Evolutionary conservation across 2,329 filamentous ascomycete genomes (phyloP), one percentile per base, ranked within the genome.

Genomic region (Cadophora sp.): DNA sequence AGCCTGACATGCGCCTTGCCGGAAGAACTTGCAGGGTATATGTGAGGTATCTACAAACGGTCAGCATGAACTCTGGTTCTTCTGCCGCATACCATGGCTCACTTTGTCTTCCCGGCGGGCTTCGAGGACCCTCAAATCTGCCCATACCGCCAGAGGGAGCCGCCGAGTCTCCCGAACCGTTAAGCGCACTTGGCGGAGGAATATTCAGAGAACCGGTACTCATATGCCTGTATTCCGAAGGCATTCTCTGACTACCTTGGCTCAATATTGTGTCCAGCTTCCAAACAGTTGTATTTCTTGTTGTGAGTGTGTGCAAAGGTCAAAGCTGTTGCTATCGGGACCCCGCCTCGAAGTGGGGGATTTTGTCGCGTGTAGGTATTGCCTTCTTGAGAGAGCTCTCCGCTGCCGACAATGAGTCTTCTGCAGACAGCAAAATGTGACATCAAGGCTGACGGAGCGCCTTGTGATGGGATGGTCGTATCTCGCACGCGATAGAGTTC

Each of bases 11-110:
- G 93, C 90, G 79, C 95, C 94, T 83, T 97, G 93, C 64, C 94
- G 91, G 82, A 96, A 99, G 91, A 99, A 99, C 86, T 98, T 98
- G 91, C 96, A 99, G 46, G 96, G 96, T 56, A 99, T 96, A 83
- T 98, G 96, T 70, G 94, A 92, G 22, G 96, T 97, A 81, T 97
- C 95, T 97, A 72, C 58, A 66, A 62, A 27, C 51, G 37, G 67
- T 72, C 43, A 73, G 67, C 56, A 68, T 37, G 16, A 19, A 40
- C n/a, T 27, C 24, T 34, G n/a, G 51, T 14, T 66, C 16, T 12
- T 7, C 22, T 26, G n/a, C n/a, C n/a, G n/a, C n/a, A n/a, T n/a
- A n/a, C n/a, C 5, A 27, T 16, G 19, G 71, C 58, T 85, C 68
- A 77, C 76, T 77, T 67, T 77, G 76, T 84, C 78, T 83, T 87